These are phyloP conservation scores for Tylopilus felleus DNA, from an alignment of 768 basidiomycete species.

Conservation along the genomic window DNA sequence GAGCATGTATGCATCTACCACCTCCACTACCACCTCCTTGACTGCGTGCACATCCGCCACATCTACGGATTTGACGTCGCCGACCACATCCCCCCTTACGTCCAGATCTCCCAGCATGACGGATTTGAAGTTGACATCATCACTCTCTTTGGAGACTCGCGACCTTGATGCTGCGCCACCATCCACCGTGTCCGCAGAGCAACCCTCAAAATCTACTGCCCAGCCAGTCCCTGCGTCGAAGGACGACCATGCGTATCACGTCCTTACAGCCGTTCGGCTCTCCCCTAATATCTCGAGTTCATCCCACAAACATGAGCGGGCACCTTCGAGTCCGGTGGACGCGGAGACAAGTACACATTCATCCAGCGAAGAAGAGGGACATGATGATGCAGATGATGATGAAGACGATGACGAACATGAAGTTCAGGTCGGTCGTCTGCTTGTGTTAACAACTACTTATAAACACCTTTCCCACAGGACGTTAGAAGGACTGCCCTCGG, in stretches of 20 bases:
- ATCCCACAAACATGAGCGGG: constrained; percentile 10
- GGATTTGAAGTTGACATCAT: constrained; percentile 13
- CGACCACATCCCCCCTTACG: constrained; percentile 15
- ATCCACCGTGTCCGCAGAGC: not conserved
- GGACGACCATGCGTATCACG: constrained; percentile 20
- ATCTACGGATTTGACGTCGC: constrained; percentile 18
- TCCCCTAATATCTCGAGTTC: constrained; percentile 14
- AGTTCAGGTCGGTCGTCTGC: constrained; percentile 15
- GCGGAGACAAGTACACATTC: constrained; percentile 11
- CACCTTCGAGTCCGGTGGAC: constrained; percentile 7
- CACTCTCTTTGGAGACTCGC: not conserved
- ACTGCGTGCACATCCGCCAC: constrained; percentile 20
- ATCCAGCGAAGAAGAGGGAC: constrained; percentile 10
- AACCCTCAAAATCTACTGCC: not conserved
- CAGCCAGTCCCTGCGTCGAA: not conserved
- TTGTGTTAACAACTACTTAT: not conserved
- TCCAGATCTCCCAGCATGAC: constrained; percentile 22
- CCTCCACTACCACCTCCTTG: constrained; percentile 24
- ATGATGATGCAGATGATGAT: constrained; percentile 17
- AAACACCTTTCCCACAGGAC: constrained; percentile 21
- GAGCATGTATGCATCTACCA: constrained; percentile 21
- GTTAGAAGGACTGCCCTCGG: constrained; percentile 29
- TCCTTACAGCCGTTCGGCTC: constrained; percentile 26
- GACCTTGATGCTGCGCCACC: not conserved
- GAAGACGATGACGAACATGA: constrained; percentile 13